Evolutionary conservation across 2,329 filamentous ascomycete genomes (phyloP).

Genomic region (Trichoderma sp.): DNA sequence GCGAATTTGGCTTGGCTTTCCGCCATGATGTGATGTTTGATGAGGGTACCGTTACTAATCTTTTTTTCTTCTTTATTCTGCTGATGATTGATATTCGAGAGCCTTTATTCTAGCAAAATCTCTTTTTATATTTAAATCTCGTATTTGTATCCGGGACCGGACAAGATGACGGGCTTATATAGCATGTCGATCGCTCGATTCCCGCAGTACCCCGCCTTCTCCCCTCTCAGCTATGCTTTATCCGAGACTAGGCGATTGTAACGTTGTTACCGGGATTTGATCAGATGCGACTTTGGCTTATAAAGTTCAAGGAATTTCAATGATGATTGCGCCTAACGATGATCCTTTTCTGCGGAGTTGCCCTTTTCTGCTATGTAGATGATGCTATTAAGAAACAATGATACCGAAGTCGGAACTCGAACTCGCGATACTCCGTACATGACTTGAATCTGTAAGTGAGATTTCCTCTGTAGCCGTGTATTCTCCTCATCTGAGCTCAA

Average conservation of each 20-base stretch:
- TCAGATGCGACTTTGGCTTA: background rate
- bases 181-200: conserved; percentile 3
- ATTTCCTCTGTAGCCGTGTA: background rate
- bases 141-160: background rate
- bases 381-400: background rate
- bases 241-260: conserved; percentile 17
- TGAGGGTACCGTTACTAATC: too few species aligned
- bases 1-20: conserved; percentile 35
- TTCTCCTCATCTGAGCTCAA: background rate
- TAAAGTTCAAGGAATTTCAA: background rate
- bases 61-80: background rate
- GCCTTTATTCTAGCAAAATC: background rate
- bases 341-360: background rate
- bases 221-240: background rate
- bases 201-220: conserved; percentile 22
- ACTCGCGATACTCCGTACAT: background rate
- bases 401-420: background rate
- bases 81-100: background rate
- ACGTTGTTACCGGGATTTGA: conserved; percentile 21
- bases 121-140: background rate
- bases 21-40: conserved; percentile 3
- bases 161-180: background rate
- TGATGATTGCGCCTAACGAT: background rate
- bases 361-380: background rate
- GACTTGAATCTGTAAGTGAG: background rate